Base-by-base conservation (phyloP, 2,329 filamentous ascomycete genomes). In the Cladophialophora psammophila region DNA sequence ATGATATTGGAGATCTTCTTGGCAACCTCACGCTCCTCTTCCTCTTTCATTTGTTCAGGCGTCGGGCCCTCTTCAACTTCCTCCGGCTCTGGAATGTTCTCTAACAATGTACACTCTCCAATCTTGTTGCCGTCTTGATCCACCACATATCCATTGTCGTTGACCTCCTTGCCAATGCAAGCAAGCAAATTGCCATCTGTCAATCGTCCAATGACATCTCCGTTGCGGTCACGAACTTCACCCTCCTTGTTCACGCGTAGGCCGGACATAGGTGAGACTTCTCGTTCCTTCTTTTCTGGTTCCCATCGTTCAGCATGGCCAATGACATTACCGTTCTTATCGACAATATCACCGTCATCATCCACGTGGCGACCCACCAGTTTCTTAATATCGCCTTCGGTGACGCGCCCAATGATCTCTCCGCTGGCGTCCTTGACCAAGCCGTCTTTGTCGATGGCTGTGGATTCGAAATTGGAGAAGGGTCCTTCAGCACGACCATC, bases 21-120 rank as follows among this genome's bases (percentile, higher is more conserved):
- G 0, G 93, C 93, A 42, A 96, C 85, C 80, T 96, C 88, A 71
- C 84, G 85, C 76, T 96, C 92, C 69, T 90, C 83, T 71, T 87
- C 84, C 75, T 88, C 87, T 63, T 85, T 76, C 18, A 78, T 72
- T 68, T 85, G 83, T 65, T 83, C 81, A 4, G 80, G 76, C 0
- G 78, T 76, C 2, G 72, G 74, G 32, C 76, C 76, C 45, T 74
- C 71, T 65, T 84, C 83, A 5, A 78, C 76, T 65, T 83, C 82
- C 2, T 75, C 75, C 32, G 78, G 78, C 62, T 81, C 80, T 20
- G 78, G 79, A 45, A 88, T 84, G 77, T 88, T 86, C 72, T 87
- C 85, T 13, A 88, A 78, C n/a, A 88, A 80, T 62, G 86, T 89
- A 68, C 84, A 85, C 73, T 88, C 87, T 54, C 87, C 87, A 63